A percentile compares a stretch with the other conserved stretches of the same genome.
These are phyloP conservation scores for Wickerhamomyces chaumierensis DNA, from an alignment of 805 yeast species.

Conservation along the genomic window DNA sequence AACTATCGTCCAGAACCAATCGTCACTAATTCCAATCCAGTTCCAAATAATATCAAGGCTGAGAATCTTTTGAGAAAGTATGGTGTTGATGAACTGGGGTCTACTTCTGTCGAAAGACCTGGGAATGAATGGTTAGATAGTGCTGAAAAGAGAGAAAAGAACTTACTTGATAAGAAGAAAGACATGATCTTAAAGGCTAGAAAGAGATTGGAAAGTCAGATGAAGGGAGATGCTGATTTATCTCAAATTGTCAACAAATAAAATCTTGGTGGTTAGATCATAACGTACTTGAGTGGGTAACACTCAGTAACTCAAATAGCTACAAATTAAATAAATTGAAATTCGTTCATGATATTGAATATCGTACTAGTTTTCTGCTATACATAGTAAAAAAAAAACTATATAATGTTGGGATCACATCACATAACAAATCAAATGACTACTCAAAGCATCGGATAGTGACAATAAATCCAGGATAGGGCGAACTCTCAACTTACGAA, in stretches of 20 bases:
- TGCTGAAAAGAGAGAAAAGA: conserved; percentile 30
- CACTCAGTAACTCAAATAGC: too few species aligned
- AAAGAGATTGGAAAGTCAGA: conserved; percentile 34
- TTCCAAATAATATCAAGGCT: conserved; percentile 13
- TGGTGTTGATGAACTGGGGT: conserved; percentile 21
- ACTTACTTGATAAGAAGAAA: conserved; percentile 36
- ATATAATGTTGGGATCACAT: conserved; percentile 17
- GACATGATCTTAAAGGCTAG: conserved; percentile 56
- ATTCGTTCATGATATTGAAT: too few species aligned
- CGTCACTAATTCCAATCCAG: conserved; percentile 11
- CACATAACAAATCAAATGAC: conserved; percentile 11
- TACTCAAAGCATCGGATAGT: background rate
- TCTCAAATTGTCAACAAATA: background rate
- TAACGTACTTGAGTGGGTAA: too few species aligned
- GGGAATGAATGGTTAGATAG: conserved; percentile 28
- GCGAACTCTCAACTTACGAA: background rate
- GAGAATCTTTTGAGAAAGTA: conserved; percentile 31
- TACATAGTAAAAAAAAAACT: too few species aligned
- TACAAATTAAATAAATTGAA: too few species aligned
- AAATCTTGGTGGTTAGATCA: too few species aligned
- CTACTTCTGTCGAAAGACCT: conserved; percentile 2
- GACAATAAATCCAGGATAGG: background rate
- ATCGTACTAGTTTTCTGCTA: too few species aligned
- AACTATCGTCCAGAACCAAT: conserved; percentile 9
- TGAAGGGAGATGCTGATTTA: conserved; percentile 17